Base-by-base conservation (phyloP, 1,284 basidiomycete species). In the Bondarzewia mesenterica region DNA sequence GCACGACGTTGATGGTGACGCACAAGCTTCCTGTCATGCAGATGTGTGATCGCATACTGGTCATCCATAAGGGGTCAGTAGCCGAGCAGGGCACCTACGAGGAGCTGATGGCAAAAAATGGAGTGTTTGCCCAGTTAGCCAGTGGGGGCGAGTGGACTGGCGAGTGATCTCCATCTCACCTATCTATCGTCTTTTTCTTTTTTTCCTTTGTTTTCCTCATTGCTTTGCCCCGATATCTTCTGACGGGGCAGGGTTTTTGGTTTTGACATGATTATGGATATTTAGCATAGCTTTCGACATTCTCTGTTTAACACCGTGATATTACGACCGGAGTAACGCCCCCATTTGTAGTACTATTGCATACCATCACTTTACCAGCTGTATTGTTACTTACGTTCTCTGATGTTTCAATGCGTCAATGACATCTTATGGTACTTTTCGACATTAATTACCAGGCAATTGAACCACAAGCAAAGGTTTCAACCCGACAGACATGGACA, bases 21-120 rank as follows among this genome's bases (percentile, higher is more conserved):
- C 95, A 99, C 71, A 95, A 95, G 64, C 64, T 92, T 41, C 78
- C 85, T 50, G 82, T 93, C 42, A 99, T 99, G 94, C 77, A 74
- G 61, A 81, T 85, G 74, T 97, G 94, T 68, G 92, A 96, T 64
- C 76, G 92, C 35, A 80, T 99, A 46, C 58, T 97, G 18, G 88
- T 96, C 37, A 64, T 98, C 8, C 74, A 84, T 14, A 80, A 85
- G 15, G 93, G 94, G 4, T 63, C 63, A 45, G 75, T 96, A 16
- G 85, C 73, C 8, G 92, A 97, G 68, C 69, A 89, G 55, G 93
- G 93, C 15, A 74, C 74, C 41, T 96, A 79, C 59, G 80, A 87
- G 16, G 70, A 80, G 55, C 74, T 96, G 38, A 71, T 90, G 57
- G 72, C 72, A 49, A 69, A 68, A 50, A 77, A 77, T 40, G 92